Conservation (phyloP, 306 rosid genomes). For the Castanea mollissima region DNA sequence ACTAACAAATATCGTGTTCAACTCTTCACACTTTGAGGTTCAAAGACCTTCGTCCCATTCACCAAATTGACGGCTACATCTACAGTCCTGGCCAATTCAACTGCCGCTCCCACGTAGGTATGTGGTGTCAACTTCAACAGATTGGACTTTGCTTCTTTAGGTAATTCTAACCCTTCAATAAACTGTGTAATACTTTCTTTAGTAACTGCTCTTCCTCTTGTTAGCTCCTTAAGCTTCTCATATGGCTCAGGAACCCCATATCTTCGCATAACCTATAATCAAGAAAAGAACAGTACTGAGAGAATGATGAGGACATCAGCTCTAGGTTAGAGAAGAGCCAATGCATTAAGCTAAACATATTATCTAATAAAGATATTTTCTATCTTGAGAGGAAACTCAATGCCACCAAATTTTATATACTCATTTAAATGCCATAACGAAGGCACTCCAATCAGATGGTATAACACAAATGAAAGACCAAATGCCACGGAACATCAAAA, state of each 20-base stretch:
- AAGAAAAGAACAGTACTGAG: background rate
- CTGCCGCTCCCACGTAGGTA: slow-evolving; percentile 81
- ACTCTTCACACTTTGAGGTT: slow-evolving; percentile 3
- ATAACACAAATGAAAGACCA: background rate
- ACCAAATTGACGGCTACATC: slow-evolving; percentile 39
- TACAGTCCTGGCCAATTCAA: slow-evolving; percentile 63
- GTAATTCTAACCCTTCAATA: slow-evolving; percentile 69
- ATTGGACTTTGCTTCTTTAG: slow-evolving; percentile 59
- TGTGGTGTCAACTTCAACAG: slow-evolving; percentile 71
- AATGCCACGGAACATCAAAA: background rate
- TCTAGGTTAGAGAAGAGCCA: background rate
- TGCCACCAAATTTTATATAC: background rate
- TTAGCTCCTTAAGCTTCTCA: slow-evolving; percentile 81
- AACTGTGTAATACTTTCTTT: slow-evolving; percentile 72
- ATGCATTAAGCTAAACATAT: background rate
- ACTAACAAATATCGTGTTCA: background rate
- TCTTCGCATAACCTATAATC: slow-evolving; percentile 81
- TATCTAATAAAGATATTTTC: background rate
- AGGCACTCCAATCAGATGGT: background rate
- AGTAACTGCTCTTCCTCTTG: slow-evolving; percentile 82
- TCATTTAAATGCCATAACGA: background rate
- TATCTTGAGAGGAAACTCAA: background rate
- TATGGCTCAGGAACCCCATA: slow-evolving; percentile 93
- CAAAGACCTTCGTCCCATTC: slow-evolving; percentile 18
- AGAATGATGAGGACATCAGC: background rate